Evolutionary conservation across 192 early-diverging fungal genomes (phyloP).

Genomic region (Lunasporangiospora selenospora): DNA sequence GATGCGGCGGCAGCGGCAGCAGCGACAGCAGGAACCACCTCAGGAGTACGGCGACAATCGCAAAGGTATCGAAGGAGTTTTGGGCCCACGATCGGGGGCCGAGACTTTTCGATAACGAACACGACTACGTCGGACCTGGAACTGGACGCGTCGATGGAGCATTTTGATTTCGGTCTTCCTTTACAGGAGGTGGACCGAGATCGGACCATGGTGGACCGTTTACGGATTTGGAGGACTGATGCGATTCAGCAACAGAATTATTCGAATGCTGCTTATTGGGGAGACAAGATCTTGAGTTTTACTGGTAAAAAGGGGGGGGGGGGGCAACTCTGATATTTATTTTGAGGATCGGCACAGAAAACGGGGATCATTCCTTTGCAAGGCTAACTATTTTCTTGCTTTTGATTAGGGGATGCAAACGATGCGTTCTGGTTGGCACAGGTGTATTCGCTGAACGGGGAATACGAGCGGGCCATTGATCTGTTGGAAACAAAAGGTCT

Average conservation of each 20-base stretch:
- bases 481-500: conserved; percentile 52
- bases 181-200: conserved; percentile 9
- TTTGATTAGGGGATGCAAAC: conserved; percentile 50
- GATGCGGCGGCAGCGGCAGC: not conserved
- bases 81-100: too few relatives aligned
- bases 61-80: too few relatives aligned
- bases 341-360: not conserved
- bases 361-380: too few relatives aligned
- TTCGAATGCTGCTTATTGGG: conserved; percentile 69
- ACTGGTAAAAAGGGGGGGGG: conserved; percentile 59
- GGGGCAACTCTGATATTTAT: not conserved
- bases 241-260: conserved; percentile 58
- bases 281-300: conserved; percentile 67
- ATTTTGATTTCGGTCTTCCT: conserved; percentile 9
- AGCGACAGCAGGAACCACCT: not conserved
- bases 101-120: too few relatives aligned
- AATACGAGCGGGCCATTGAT: conserved; percentile 55
- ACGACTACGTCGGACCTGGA: not conserved
- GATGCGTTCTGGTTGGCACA: conserved; percentile 59
- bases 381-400: conserved; percentile 2
- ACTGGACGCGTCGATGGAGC: not conserved
- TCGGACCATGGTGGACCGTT: conserved; percentile 41
- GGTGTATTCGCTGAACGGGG: conserved; percentile 53
- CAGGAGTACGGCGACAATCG: not conserved
- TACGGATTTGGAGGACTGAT: conserved; percentile 60